Conservation (phyloP, 1,284 basidiomycete genomes). For the Irpex sp. region DNA sequence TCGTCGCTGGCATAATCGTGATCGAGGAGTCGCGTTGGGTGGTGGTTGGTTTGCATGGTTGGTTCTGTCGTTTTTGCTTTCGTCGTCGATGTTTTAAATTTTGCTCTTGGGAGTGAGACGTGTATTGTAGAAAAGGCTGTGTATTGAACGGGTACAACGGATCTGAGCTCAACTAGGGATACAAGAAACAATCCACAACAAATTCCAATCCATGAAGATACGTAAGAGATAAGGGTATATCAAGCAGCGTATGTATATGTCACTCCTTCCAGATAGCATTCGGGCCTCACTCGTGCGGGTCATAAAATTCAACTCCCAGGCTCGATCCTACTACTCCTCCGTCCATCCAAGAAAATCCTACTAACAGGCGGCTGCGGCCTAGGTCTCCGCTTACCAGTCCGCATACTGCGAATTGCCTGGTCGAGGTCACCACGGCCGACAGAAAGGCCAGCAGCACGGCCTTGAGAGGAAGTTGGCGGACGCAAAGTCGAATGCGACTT, state of each 20-base stretch:
- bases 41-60: not conserved
- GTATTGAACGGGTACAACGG: not conserved
- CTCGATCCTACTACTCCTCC: conserved; percentile 33
- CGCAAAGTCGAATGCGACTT: conserved; percentile 18
- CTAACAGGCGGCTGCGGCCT: conserved; percentile 48
- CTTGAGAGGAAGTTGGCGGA: conserved; percentile 33
- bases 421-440: conserved; percentile 74
- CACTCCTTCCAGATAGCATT: too few relatives aligned
- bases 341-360: conserved; percentile 79
- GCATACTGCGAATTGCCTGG: conserved; percentile 76
- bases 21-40: not conserved
- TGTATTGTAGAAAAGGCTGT: not conserved
- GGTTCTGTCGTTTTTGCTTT: not conserved
- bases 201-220: not conserved
- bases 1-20: conserved; percentile 24
- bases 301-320: conserved; percentile 20
- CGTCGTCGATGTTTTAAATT: not conserved
- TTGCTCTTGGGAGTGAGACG: not conserved
- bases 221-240: not conserved
- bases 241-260: too few relatives aligned
- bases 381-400: conserved; percentile 55
- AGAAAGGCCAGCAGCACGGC: conserved; percentile 40
- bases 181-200: not conserved
- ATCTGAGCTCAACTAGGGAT: not conserved
- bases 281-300: not conserved